Percentiles rank a stretch among this genome's conserved stretches.
phyloP scores from a whole-genome alignment of 1,284 basidiomycete genomes.

The Trichosporon faecale region DNA sequence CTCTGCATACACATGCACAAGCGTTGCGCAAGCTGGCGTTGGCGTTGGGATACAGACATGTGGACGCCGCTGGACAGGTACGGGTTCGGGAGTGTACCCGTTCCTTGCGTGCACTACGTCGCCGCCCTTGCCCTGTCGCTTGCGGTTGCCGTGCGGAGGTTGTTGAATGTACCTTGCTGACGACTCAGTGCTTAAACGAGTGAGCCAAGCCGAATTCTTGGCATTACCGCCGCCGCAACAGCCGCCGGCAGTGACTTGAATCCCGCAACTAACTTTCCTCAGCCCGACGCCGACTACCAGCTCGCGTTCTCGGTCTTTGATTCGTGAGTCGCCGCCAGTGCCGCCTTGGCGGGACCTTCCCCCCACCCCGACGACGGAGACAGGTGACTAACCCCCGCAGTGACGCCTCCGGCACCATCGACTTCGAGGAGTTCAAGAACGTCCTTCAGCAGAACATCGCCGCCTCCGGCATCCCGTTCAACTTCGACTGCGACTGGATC shows the following conservation, averaged over 20 bases:
- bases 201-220: conserved; percentile 18
- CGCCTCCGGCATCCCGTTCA: conserved; percentile 72
- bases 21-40: background rate
- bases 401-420: conserved; percentile 81
- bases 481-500: conserved; percentile 94
- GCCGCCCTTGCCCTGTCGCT: background rate
- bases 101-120: background rate
- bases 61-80: background rate
- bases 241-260: background rate
- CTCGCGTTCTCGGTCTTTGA: conserved; percentile 97
- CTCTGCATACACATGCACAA: background rate
- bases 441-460: conserved; percentile 75
- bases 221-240: background rate
- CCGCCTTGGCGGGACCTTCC: background rate
- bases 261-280: conserved; percentile 26
- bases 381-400: conserved; percentile 51
- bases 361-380: conserved; percentile 2
- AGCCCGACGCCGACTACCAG: conserved; percentile 90
- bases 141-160: background rate
- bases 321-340: conserved; percentile 60
- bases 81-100: background rate
- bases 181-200: conserved; percentile 44
- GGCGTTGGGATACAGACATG: background rate
- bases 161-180: conserved; percentile 5
- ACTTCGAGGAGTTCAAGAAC: conserved; percentile 87